Evolutionary conservation across 1,284 basidiomycete genomes (phyloP).

Genomic region (Ganoderma resinaceum): DNA sequence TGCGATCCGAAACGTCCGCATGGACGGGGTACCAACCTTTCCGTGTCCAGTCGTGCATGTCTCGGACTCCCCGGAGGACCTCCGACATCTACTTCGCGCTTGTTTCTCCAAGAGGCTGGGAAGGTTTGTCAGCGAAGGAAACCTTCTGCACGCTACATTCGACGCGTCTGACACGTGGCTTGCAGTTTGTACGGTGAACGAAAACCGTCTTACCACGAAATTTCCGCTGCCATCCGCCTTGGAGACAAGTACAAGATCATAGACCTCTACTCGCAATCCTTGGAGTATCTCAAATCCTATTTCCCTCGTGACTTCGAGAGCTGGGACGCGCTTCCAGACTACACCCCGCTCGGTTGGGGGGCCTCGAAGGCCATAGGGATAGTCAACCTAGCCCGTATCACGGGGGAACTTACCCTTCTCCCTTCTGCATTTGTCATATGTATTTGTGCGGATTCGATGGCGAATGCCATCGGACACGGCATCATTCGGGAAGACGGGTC

Average conservation of each 20-base stretch:
- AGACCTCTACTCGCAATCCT: neutral
- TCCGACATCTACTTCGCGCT: neutral
- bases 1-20: neutral
- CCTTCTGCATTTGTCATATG: conserved; percentile 10
- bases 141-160: neutral
- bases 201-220: neutral
- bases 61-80: conserved; percentile 4
- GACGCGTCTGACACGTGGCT: neutral
- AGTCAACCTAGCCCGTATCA: neutral
- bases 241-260: conserved; percentile 1
- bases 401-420: conserved; percentile 7
- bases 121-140: neutral
- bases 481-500: conserved; percentile 11
- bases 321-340: neutral
- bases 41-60: neutral
- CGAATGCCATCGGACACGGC: neutral
- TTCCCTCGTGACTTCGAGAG: neutral
- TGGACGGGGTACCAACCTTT: neutral
- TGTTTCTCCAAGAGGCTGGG: conserved; percentile 4
- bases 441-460: neutral
- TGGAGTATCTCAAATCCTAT: neutral
- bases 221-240: neutral
- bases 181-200: neutral
- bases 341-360: neutral
- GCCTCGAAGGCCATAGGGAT: neutral